Evolutionary conservation across 2,329 filamentous ascomycete genomes (phyloP).

Genomic region (Uncinocarpus reesii): DNA sequence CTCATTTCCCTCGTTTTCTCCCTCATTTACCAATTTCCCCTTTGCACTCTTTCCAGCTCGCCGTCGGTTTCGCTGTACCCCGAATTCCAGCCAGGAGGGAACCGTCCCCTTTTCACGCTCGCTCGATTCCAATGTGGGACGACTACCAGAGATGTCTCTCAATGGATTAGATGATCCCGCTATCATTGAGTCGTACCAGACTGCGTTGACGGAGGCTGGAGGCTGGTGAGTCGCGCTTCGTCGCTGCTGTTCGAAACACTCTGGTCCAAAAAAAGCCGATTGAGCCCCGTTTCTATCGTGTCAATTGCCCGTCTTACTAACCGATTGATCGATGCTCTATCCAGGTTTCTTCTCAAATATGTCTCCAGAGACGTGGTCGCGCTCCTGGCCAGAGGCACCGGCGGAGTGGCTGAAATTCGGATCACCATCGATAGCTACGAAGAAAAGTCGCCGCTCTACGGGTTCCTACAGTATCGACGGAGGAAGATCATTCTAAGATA

Average conservation of each 20-base stretch:
- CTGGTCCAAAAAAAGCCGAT: slow-evolving; percentile 4
- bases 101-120: background rate
- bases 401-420: slow-evolving; percentile 75
- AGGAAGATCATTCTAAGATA: slow-evolving; percentile 89
- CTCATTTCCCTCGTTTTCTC: slow-evolving; percentile 10
- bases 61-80: slow-evolving; percentile 2
- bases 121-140: slow-evolving; percentile 18
- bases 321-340: slow-evolving; percentile 17
- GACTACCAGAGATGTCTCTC: slow-evolving; percentile 61
- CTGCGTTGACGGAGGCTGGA: slow-evolving; percentile 69
- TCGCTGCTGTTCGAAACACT: too few relatives aligned
- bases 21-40: slow-evolving; percentile 6
- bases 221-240: slow-evolving; percentile 70
- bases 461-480: slow-evolving; percentile 78
- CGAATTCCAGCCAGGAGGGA: background rate
- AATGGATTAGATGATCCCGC: slow-evolving; percentile 79
- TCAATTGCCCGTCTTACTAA: background rate
- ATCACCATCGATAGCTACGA: slow-evolving; percentile 66
- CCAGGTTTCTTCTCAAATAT: slow-evolving; percentile 92
- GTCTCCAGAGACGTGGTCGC: slow-evolving; percentile 77
- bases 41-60: slow-evolving; percentile 2
- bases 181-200: slow-evolving; percentile 75
- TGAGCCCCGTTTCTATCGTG: too few relatives aligned
- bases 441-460: slow-evolving; percentile 80
- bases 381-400: slow-evolving; percentile 63